Evolutionary conservation across 176 grass and related monocot genomes (phyloP), one percentile per base, ranked within the genome.

Genomic region (Hyparrhenia diplandra): DNA sequence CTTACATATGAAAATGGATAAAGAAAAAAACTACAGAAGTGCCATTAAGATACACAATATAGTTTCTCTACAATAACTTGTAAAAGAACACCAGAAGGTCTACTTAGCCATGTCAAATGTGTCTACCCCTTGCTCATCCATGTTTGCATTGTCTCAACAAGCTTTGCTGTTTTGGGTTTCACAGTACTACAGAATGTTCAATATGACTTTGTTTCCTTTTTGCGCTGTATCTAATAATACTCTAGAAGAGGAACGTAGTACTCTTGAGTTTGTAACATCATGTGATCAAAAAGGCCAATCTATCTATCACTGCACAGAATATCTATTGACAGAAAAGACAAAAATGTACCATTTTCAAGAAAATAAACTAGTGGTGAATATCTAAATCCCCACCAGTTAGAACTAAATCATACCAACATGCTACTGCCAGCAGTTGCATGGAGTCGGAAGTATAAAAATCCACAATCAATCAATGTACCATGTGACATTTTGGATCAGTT

Each of bases 371-470:
- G 25, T 46, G 5, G 20, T 4, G 0, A 29, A 23, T 30, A 68
- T 80, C 5, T 61, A 54, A 84, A 14, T 14, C 66, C 62, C 69
- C 25, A 67, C 23, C 52, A 64, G 20, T 80, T 13, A 55, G 14
- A 24, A 79, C 21, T 29, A 14, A 9, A 66, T 60, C 21, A 85
- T 13, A 85, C 29, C n/a, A 74, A 40, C 58, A 68, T 49, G 46
- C 45, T 59, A 76, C 14, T 12, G 14, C 24, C 23, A 12, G 5
- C 45, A 60, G 71, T 54, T 52, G 17, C 47, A 52, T 52, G 6
- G 6, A 18, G 17, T 30, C 36, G 68, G 40, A 73, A 63, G 52
- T 85, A 68, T 47, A 42, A 76, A 77, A 87, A 78, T 85, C 18
- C 21, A 36, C 5, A 83, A 57, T 31, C 20, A 66, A 46, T 39